Evolutionary conservation across 2,329 filamentous ascomycete genomes (phyloP).

Genomic region (Coccinonectria pachysandricola): DNA sequence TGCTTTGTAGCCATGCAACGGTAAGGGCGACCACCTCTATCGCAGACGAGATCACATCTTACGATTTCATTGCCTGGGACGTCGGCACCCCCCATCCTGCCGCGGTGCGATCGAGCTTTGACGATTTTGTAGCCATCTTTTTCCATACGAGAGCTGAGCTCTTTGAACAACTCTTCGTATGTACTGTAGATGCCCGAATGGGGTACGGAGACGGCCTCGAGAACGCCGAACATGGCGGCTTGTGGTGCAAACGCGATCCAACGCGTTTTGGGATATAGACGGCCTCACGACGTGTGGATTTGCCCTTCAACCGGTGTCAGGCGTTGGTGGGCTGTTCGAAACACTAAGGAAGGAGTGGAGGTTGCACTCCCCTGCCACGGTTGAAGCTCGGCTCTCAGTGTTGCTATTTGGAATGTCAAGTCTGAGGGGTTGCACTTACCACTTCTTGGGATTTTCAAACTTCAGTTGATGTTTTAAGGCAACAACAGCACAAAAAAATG

Average conservation of each 20-base stretch:
- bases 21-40: slow-evolving; percentile 33
- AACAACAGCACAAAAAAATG: no score
- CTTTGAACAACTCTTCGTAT: slow-evolving; percentile 32
- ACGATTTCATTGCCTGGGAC: slow-evolving; percentile 33
- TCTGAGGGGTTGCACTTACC: no score
- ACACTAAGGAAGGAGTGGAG: no score
- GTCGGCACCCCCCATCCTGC: slow-evolving; percentile 29
- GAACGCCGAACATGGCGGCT: slow-evolving; percentile 32
- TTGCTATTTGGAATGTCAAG: no score
- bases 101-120: slow-evolving; percentile 33
- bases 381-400: no score
- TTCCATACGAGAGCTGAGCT: slow-evolving; percentile 30
- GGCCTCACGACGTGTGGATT: slow-evolving; percentile 21
- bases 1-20: slow-evolving; percentile 34
- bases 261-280: slow-evolving; percentile 17
- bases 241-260: slow-evolving; percentile 14
- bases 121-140: slow-evolving; percentile 37
- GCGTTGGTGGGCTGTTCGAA: slow-evolving; percentile 12
- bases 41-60: slow-evolving; percentile 35
- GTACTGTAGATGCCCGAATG: slow-evolving; percentile 26
- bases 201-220: slow-evolving; percentile 29
- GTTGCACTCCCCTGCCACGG: no score
- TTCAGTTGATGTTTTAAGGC: no score
- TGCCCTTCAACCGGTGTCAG: slow-evolving; percentile 20
- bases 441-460: no score